Evolutionary conservation across 495 filamentous ascomycete genomes (phyloP).

Genomic region (Talaromyces proteolyticus): DNA sequence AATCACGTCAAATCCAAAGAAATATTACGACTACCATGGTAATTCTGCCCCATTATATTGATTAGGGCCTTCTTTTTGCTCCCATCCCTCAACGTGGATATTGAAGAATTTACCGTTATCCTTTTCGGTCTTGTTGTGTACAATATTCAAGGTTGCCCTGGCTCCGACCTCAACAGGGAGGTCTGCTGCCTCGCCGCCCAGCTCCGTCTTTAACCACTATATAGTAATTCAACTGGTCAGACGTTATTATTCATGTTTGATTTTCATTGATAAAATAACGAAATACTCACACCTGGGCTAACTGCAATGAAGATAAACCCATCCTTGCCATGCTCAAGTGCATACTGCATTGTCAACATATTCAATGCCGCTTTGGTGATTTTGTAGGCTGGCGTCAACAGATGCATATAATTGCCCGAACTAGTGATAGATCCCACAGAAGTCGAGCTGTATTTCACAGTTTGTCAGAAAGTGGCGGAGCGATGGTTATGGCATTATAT

Average conservation of each 20-base stretch:
- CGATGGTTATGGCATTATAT: neutral
- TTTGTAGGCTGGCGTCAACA: constrained; percentile 29
- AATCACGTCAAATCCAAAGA: constrained; percentile 3
- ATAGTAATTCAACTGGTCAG: constrained; percentile 4
- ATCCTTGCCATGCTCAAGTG: constrained; percentile 16
- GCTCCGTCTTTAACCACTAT: constrained; percentile 45
- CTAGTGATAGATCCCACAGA: constrained; percentile 25
- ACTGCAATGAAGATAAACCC: constrained; percentile 31
- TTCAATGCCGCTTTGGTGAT: constrained; percentile 37
- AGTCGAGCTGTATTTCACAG: constrained; percentile 14
- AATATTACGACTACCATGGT: constrained; percentile 27
- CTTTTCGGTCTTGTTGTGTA: constrained; percentile 22
- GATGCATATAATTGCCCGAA: constrained; percentile 8
- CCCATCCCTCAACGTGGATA: constrained; percentile 38
- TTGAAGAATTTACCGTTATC: constrained; percentile 40
- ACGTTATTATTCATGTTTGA: no score
- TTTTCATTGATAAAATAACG: neutral
- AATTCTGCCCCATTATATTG: constrained; percentile 29
- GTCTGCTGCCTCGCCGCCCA: constrained; percentile 37
- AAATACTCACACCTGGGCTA: constrained; percentile 29
- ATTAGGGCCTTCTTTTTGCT: constrained; percentile 24
- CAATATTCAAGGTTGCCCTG: constrained; percentile 32
- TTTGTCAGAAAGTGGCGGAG: no score
- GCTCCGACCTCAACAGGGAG: constrained; percentile 35
- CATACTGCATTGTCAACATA: constrained; percentile 31